A percentile compares a stretch with the other conserved stretches of the same genome.
Conservation (phyloP, 306 rosid genomes). For the Dalbergia cochinchinensis region DNA sequence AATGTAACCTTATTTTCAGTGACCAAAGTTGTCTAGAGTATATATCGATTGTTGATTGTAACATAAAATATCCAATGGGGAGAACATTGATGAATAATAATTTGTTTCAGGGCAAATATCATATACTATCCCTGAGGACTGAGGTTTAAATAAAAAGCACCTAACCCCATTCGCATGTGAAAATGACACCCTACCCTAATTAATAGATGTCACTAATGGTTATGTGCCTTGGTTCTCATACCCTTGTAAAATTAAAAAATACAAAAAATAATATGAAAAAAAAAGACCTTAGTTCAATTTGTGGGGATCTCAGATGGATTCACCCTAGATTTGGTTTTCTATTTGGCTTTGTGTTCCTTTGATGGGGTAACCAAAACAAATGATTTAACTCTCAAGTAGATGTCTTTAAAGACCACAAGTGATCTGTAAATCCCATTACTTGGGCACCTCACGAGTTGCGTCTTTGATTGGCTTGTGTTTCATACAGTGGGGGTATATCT, state of each 20-base stretch:
- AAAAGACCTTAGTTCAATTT: too few relatives aligned
- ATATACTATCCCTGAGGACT: too few relatives aligned
- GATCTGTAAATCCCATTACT: slow-evolving; percentile 69
- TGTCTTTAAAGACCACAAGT: slow-evolving; percentile 67
- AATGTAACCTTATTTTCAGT: slow-evolving; percentile 21
- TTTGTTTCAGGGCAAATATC: too few relatives aligned
- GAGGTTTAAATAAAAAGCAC: too few relatives aligned
- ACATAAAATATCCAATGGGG: background rate
- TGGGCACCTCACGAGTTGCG: slow-evolving; percentile 94
- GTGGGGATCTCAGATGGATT: slow-evolving; percentile 52
- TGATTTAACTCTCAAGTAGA: slow-evolving; percentile 63
- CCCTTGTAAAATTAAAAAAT: too few relatives aligned
- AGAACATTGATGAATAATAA: slow-evolving; percentile 8
- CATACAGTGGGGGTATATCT: slow-evolving; percentile 79
- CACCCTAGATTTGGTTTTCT: slow-evolving; percentile 76
- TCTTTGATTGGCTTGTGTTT: slow-evolving; percentile 75
- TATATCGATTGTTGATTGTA: background rate
- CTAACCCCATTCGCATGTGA: too few relatives aligned
- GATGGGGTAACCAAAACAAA: slow-evolving; percentile 76
- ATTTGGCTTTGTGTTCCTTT: slow-evolving; percentile 69
- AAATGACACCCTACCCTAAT: too few relatives aligned
- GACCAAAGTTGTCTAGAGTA: background rate
- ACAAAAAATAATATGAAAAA: too few relatives aligned
- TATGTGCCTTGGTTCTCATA: too few relatives aligned
- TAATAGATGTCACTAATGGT: too few relatives aligned